Evolutionary conservation across 305 asterid species (phyloP).

Genomic region (Solanum hybrid): DNA sequence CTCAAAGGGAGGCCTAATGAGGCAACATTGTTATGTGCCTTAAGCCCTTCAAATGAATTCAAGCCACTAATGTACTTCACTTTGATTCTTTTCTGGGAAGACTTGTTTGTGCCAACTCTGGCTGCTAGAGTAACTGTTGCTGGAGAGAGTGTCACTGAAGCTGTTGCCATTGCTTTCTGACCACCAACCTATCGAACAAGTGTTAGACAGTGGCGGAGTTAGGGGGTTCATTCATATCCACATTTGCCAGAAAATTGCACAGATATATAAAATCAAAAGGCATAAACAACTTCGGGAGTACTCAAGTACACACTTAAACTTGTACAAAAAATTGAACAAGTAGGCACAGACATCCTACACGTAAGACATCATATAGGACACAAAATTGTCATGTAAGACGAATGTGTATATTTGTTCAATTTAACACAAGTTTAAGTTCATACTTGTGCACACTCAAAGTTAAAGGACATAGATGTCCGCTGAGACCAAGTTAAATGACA

Average conservation of each 20-base stretch:
- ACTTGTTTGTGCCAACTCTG: background rate
- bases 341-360: background rate
- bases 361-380: background rate
- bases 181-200: background rate
- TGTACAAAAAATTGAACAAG: background rate
- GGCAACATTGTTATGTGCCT: slow-evolving; percentile 48
- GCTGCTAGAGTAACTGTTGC: background rate
- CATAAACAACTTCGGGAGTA: background rate
- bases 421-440: background rate
- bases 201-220: background rate
- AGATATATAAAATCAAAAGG: background rate
- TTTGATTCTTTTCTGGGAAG: background rate
- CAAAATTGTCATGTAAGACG: background rate
- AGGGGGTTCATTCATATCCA: background rate
- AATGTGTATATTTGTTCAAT: background rate
- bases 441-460: background rate
- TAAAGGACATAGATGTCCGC: background rate
- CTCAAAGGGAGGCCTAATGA: slow-evolving; percentile 51
- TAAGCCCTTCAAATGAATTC: slow-evolving; percentile 69
- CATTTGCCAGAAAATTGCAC: background rate
- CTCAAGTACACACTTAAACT: too few relatives aligned
- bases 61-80: slow-evolving; percentile 50
- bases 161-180: background rate
- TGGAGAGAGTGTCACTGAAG: background rate
- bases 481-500: background rate